Conservation (phyloP, 225 moss, liverwort and hornwort genomes). For the Rhytidiadelphus loreus region DNA sequence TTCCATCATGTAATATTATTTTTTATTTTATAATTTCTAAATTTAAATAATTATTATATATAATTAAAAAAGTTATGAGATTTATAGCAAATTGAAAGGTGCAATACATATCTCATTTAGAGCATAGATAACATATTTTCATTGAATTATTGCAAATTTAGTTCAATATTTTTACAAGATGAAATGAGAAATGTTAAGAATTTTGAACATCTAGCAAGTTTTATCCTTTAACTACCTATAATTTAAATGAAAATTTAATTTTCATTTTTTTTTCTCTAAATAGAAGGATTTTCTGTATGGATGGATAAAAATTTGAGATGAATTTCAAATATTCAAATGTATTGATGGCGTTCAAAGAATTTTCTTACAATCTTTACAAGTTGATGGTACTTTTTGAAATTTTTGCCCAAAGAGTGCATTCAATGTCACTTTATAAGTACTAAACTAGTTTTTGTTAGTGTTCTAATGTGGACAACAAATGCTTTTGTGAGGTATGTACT, state of each 20-base stretch:
- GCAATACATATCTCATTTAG: neutral
- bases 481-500: too few relatives aligned
- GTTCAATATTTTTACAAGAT: neutral
- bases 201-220: neutral
- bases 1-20: neutral
- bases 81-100: neutral
- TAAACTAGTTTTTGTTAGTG: neutral
- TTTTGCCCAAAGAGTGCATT: neutral
- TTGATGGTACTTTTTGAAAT: neutral
- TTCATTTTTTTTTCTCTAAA: neutral
- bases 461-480: too few relatives aligned
- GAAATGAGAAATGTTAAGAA: neutral
- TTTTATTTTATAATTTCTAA: neutral
- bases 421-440: neutral
- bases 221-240: neutral
- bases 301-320: neutral
- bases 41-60: neutral
- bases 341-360: neutral
- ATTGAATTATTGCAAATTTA: neutral
- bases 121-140: neutral
- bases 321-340: neutral
- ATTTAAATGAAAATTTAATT: neutral
- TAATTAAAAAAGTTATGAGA: neutral
- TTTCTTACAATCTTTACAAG: accelerated
- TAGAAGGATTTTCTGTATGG: neutral